Evolutionary conservation across 768 basidiomycete genomes (phyloP).

Genomic region (Floccularia luteovirens): DNA sequence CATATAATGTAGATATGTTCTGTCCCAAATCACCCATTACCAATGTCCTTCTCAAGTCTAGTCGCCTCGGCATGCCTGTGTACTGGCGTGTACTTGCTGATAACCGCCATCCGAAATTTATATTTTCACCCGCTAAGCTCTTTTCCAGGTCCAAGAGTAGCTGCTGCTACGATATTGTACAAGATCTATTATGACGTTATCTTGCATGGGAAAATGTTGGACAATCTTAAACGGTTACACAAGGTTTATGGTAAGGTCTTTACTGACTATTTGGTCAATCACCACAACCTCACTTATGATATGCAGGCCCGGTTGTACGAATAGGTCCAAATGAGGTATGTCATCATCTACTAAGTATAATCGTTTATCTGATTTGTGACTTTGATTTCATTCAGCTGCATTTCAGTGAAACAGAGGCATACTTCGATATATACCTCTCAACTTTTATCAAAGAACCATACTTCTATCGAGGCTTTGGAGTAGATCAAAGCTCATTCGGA

Average conservation of each 20-base stretch:
- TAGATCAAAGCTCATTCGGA: conserved; percentile 25
- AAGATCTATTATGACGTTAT: not conserved
- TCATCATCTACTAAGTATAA: too few species aligned
- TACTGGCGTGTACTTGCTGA: too few species aligned
- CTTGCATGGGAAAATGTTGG: not conserved
- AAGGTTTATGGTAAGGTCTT: not conserved
- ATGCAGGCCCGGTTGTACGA: too few species aligned
- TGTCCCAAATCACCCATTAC: too few species aligned
- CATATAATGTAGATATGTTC: too few species aligned
- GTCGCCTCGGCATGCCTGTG: too few species aligned
- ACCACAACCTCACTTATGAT: too few species aligned
- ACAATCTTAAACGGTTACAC: not conserved
- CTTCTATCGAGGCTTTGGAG: conserved; percentile 29
- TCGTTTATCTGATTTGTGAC: too few species aligned
- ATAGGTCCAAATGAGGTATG: conserved; percentile 30
- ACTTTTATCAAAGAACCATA: conserved; percentile 28
- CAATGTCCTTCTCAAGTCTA: too few species aligned
- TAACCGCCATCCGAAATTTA: not conserved
- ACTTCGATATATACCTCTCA: conserved; percentile 25
- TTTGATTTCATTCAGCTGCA: too few species aligned
- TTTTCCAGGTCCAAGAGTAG: not conserved
- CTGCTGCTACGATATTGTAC: not conserved
- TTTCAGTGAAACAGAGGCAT: conserved; percentile 25
- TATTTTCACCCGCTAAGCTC: not conserved
- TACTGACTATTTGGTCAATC: too few species aligned